Conservation (phyloP, 768 basidiomycete genomes). For the Phylloporus arenicola region DNA sequence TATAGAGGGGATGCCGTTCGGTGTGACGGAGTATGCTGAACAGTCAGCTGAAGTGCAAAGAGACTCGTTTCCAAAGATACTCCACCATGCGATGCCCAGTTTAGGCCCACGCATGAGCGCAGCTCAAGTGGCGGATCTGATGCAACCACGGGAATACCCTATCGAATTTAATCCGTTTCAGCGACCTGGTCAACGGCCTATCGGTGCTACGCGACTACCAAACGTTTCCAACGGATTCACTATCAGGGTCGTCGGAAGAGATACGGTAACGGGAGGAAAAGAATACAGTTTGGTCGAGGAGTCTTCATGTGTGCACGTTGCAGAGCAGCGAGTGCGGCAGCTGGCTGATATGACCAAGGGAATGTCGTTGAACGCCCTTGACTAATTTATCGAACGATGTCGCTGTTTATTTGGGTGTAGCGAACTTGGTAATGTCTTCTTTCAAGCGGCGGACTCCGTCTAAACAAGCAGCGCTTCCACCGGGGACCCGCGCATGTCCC, state of each 20-base stretch:
- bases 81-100: slow-evolving; percentile 21
- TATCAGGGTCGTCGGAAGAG: slow-evolving; percentile 22
- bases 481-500: slow-evolving; percentile 57
- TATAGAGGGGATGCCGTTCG: slow-evolving; percentile 28
- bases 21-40: slow-evolving; percentile 34
- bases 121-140: slow-evolving; percentile 18
- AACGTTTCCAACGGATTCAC: slow-evolving; percentile 31
- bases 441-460: slow-evolving; percentile 63
- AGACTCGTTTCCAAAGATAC: slow-evolving; percentile 27
- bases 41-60: slow-evolving; percentile 31
- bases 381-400: slow-evolving; percentile 10
- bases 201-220: slow-evolving; percentile 24
- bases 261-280: slow-evolving; percentile 2
- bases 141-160: slow-evolving; percentile 24
- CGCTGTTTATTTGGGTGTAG: not conserved
- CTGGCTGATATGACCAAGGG: slow-evolving; percentile 11
- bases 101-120: slow-evolving; percentile 21
- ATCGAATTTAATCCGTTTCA: slow-evolving; percentile 32
- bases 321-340: slow-evolving; percentile 6
- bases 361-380: slow-evolving; percentile 26
- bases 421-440: slow-evolving; percentile 52
- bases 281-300: not conserved
- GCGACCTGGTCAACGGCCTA: slow-evolving; percentile 28
- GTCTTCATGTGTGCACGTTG: not conserved
- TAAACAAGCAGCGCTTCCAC: slow-evolving; percentile 37